These are phyloP conservation scores for Pestalotiopsis sp. DNA, from an alignment of 2,329 filamentous ascomycete species.

Conservation along the genomic window DNA sequence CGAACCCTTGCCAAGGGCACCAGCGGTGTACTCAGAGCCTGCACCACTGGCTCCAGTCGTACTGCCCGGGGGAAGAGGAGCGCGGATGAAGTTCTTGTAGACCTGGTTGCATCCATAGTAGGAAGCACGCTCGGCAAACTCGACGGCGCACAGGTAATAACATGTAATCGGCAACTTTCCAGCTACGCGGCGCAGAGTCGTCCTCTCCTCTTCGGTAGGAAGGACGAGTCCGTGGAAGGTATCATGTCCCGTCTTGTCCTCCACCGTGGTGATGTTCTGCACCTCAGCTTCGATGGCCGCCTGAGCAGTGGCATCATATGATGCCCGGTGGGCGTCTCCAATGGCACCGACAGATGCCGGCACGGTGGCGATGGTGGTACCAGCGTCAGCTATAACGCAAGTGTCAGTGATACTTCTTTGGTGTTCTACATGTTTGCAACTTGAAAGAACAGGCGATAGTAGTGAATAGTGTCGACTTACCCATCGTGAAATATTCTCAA, in stretches of 20 bases:
- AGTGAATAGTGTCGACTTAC: background rate
- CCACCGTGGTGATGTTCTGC: conserved; percentile 5
- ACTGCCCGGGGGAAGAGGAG: conserved; percentile 43
- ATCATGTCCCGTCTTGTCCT: conserved; percentile 24
- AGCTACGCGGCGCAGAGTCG: conserved; percentile 46
- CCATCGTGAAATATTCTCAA: background rate
- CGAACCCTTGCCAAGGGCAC: conserved; percentile 50
- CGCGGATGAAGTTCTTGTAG: conserved; percentile 58
- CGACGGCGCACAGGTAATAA: conserved; percentile 50
- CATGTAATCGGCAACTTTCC: conserved; percentile 43
- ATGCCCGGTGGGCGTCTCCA: conserved; percentile 18
- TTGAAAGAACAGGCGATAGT: background rate
- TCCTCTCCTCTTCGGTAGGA: conserved; percentile 48
- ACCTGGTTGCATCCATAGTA: conserved; percentile 51
- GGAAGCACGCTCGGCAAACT: conserved; percentile 52
- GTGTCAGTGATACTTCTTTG: background rate
- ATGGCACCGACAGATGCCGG: conserved; percentile 24
- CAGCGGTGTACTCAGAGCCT: conserved; percentile 38
- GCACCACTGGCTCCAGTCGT: conserved; percentile 30
- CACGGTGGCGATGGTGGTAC: conserved; percentile 23
- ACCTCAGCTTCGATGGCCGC: conserved; percentile 11
- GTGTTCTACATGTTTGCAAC: too few species aligned
- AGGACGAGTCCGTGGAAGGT: conserved; percentile 30
- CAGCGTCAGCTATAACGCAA: conserved; percentile 16
- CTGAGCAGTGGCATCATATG: conserved; percentile 6